Evolutionary conservation across 1,284 basidiomycete genomes (phyloP).

Genomic region (Singerocomus rubriflavus): DNA sequence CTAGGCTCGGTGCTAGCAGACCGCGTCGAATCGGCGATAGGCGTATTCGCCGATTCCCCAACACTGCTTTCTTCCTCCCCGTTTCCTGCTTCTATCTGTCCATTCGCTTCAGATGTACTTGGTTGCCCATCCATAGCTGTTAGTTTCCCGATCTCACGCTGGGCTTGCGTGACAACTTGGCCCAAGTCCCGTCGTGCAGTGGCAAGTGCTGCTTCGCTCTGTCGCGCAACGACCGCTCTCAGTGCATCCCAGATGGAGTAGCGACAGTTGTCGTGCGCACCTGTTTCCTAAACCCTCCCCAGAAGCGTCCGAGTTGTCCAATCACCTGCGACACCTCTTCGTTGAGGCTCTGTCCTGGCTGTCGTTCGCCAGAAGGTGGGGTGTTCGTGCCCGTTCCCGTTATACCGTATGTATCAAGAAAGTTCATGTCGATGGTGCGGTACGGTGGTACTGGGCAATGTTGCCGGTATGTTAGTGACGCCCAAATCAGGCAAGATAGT

Average conservation of each 20-base stretch:
- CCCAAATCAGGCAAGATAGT: slow-evolving; percentile 19
- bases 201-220: slow-evolving; percentile 77
- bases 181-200: slow-evolving; percentile 75
- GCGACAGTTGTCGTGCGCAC: slow-evolving; percentile 40
- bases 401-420: slow-evolving; percentile 65
- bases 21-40: slow-evolving; percentile 20
- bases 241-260: background rate
- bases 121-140: slow-evolving; percentile 34
- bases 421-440: slow-evolving; percentile 54
- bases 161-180: slow-evolving; percentile 77
- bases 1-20: slow-evolving; percentile 27
- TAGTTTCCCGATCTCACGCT: slow-evolving; percentile 74
- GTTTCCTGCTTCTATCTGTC: slow-evolving; percentile 1
- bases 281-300: slow-evolving; percentile 88
- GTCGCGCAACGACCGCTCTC: slow-evolving; percentile 7
- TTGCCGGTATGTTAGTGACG: background rate
- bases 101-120: background rate
- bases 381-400: slow-evolving; percentile 43
- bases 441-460: background rate
- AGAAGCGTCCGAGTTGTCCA: slow-evolving; percentile 78
- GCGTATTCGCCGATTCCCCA: slow-evolving; percentile 23
- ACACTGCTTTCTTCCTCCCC: slow-evolving; percentile 18
- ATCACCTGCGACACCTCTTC: slow-evolving; percentile 87
- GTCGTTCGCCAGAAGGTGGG: slow-evolving; percentile 38
- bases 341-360: slow-evolving; percentile 64